Percentiles rank a stretch among this genome's conserved stretches.
Evolutionary conservation across 75 land plant genomes (phyloP).

Genomic region (Picea sitchensis): DNA sequence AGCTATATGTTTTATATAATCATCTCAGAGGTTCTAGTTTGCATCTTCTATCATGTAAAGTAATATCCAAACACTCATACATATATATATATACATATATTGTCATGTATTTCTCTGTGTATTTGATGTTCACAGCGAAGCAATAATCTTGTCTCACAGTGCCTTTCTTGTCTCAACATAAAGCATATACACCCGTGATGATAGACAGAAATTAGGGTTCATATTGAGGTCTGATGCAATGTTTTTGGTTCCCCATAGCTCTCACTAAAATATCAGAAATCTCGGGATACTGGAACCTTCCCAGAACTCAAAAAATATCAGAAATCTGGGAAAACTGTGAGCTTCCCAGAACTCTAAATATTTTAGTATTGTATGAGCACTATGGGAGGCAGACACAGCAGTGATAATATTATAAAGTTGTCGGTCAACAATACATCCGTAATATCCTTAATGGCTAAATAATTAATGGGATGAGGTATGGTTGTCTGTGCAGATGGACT

Average conservation of each 20-base stretch:
- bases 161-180: not conserved
- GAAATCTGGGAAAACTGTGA: not conserved
- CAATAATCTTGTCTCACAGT: not conserved
- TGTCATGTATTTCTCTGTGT: not conserved
- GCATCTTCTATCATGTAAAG: not conserved
- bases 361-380: not conserved
- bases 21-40: not conserved
- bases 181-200: too few relatives aligned
- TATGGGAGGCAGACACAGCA: not conserved
- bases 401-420: not conserved
- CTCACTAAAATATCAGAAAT: not conserved
- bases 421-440: not conserved
- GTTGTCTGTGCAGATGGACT: too few relatives aligned
- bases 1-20: not conserved
- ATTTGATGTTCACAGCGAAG: not conserved
- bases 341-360: not conserved
- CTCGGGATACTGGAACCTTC: not conserved
- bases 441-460: not conserved
- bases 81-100: not conserved
- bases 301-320: not conserved
- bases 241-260: not conserved
- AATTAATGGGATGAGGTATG: too few relatives aligned
- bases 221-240: not conserved
- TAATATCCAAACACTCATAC: not conserved
- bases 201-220: not conserved